Base-by-base conservation (phyloP, 148 eudicot genomes). In the Selenicereus undatus region DNA sequence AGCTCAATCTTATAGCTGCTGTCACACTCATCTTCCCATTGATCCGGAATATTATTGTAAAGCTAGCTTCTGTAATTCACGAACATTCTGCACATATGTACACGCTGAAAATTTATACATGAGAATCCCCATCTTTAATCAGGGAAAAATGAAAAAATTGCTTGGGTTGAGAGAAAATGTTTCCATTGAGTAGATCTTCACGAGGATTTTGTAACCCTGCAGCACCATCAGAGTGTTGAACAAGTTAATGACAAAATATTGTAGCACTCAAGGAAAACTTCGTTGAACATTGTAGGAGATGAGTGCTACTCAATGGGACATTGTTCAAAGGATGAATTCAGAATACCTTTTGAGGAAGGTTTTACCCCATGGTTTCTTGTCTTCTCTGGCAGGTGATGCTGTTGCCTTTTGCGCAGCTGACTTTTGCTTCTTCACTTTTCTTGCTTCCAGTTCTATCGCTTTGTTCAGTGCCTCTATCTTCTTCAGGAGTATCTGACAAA, bases 401-500 rank as follows among this genome's bases (percentile, higher is more conserved):
- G 83, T 82, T 79, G 84, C 88, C 81, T 86, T 89, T 27, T 85
- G 88, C 36, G 81, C 88, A 21, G 71, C 73, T 73, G 89, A 83
- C 82, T 83, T 79, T 80, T 91, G 93, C 85, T 90, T 89, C 88
- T 87, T 93, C 74, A 78, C 54, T 85, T 91, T 93, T 87, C 86
- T 95, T 48, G 87, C 85, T 76, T 95, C 94, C 68, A 89, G 90
- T 84, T 95, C 92, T 64, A 93, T 83, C 71, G 95, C 89, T 87
- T 87, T 96, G 26, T 86, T 81, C 80, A 93, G 85, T 43, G 91
- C 86, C 29, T 96, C 95, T 73, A 92, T 82, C 87, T 96, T 96
- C 86, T 89, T 92, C 81, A 84, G 80, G 21, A 96, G 91, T 79
- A 86, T 76, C 97, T 95, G 89, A 20, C 80, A 71, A 78, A 51